Evolutionary conservation across 2,329 filamentous ascomycete genomes (phyloP).

Genomic region (Ampelomyces quisqualis): DNA sequence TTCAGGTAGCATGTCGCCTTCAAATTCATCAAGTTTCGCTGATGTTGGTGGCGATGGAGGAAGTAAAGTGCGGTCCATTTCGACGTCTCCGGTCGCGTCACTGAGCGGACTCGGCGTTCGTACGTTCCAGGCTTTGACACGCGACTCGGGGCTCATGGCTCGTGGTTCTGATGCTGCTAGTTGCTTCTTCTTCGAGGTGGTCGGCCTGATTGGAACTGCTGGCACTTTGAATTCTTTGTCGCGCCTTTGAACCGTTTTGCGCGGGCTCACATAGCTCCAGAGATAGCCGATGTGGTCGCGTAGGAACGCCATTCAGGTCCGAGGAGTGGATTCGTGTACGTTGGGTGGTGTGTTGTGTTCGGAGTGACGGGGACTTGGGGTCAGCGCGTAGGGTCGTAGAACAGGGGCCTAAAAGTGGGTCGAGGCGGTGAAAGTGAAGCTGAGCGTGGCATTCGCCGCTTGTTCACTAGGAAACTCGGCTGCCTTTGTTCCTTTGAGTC

Average conservation of each 20-base stretch:
- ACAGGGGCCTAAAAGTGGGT: neutral
- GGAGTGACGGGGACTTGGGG: slow-evolving; percentile 1
- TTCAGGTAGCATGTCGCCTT: slow-evolving; percentile 34
- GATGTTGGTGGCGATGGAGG: slow-evolving; percentile 38
- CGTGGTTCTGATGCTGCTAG: slow-evolving; percentile 7
- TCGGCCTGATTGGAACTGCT: slow-evolving; percentile 18
- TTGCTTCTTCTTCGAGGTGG: slow-evolving; percentile 6
- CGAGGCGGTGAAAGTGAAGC: slow-evolving; percentile 19
- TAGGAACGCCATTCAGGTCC: slow-evolving; percentile 32
- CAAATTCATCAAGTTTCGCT: slow-evolving; percentile 23
- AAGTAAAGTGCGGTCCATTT: slow-evolving; percentile 27
- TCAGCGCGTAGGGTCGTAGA: slow-evolving; percentile 4
- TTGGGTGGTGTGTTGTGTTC: neutral
- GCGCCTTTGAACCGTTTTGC: slow-evolving; percentile 42
- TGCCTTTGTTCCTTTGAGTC: slow-evolving; percentile 15
- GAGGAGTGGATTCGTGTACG: neutral
- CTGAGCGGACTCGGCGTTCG: slow-evolving; percentile 22
- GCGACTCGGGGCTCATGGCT: slow-evolving; percentile 40
- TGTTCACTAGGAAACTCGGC: slow-evolving; percentile 8
- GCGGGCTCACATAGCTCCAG: slow-evolving; percentile 48
- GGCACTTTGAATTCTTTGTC: slow-evolving; percentile 44
- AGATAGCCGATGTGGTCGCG: slow-evolving; percentile 40
- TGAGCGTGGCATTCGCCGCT: slow-evolving; percentile 11
- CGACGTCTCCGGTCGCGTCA: slow-evolving; percentile 21
- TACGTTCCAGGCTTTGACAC: slow-evolving; percentile 26